phyloP scores from a whole-genome alignment of 768 basidiomycete species.

The Lentinula raphanica region DNA sequence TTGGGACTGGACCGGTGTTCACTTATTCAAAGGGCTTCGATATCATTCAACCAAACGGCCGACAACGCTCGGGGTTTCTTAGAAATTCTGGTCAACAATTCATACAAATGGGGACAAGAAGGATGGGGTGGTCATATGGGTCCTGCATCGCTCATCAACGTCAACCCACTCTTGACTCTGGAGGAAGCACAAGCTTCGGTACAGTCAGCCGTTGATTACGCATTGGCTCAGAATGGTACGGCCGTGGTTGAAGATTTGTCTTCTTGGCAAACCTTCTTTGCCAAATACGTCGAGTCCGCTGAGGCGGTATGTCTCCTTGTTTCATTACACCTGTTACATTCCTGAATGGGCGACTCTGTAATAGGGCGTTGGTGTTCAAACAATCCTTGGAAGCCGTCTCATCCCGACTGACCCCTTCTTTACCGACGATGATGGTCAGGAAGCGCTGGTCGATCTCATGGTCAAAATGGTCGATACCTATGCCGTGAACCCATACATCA shows the following conservation, averaged over 20 bases:
- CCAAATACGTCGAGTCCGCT: slow-evolving; percentile 21
- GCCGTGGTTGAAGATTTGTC: slow-evolving; percentile 23
- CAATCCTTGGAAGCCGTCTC: slow-evolving; percentile 22
- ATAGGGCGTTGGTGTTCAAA: slow-evolving; percentile 20
- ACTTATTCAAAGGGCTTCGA: slow-evolving; percentile 17
- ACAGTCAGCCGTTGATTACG: slow-evolving; percentile 21
- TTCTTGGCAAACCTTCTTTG: slow-evolving; percentile 27
- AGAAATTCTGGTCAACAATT: slow-evolving; percentile 22
- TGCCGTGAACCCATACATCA: slow-evolving; percentile 17
- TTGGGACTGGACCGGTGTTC: background rate
- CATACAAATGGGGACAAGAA: slow-evolving; percentile 24
- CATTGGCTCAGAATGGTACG: slow-evolving; percentile 21
- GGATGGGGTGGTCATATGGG: slow-evolving; percentile 33
- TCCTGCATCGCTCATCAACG: slow-evolving; percentile 21
- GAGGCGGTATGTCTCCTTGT: slow-evolving; percentile 12
- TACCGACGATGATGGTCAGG: slow-evolving; percentile 15
- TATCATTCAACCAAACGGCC: slow-evolving; percentile 19
- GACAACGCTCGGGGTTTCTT: slow-evolving; percentile 20
- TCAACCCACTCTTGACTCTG: slow-evolving; percentile 22
- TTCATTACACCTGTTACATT: background rate
- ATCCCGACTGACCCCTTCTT: slow-evolving; percentile 20
- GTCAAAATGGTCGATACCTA: slow-evolving; percentile 6
- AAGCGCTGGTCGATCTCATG: slow-evolving; percentile 12
- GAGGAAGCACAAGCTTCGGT: slow-evolving; percentile 24
- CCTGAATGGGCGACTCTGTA: background rate